phyloP scores from a whole-genome alignment of 176 grass and related monocot genomes.

The Tuctoria greenei region DNA sequence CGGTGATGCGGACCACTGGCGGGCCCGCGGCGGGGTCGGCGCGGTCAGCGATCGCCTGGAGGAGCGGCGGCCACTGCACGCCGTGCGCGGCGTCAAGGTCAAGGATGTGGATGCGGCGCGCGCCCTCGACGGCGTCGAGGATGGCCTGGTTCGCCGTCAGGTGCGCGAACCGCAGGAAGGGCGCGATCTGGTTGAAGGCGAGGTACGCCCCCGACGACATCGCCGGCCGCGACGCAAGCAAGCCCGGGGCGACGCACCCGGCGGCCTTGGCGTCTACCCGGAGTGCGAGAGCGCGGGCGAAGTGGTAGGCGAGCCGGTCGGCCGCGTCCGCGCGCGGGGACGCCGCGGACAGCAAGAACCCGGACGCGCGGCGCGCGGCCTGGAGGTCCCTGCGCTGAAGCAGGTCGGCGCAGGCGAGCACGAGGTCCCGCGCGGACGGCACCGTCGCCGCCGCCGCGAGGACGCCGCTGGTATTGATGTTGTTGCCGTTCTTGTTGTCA shows the following conservation, averaged over 20 bases:
- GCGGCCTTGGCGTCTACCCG: slow-evolving; percentile 35
- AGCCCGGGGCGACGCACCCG: not conserved
- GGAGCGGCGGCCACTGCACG: slow-evolving; percentile 88
- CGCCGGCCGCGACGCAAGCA: not conserved
- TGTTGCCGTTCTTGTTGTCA: slow-evolving; percentile 4
- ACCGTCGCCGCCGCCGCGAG: not conserved
- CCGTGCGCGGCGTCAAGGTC: slow-evolving; percentile 86
- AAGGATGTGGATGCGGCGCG: slow-evolving; percentile 78
- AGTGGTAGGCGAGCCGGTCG: slow-evolving; percentile 81
- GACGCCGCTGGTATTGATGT: not conserved
- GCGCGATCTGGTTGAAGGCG: slow-evolving; percentile 92
- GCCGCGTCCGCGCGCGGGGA: slow-evolving; percentile 65
- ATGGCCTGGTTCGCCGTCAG: slow-evolving; percentile 97
- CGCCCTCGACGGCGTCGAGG: slow-evolving; percentile 63
- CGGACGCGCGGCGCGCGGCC: slow-evolving; percentile 44
- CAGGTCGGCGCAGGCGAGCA: slow-evolving; percentile 70
- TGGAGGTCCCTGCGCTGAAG: slow-evolving; percentile 62
- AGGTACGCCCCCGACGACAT: slow-evolving; percentile 56
- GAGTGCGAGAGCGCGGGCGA: slow-evolving; percentile 66
- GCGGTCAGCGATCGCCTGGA: slow-evolving; percentile 74
- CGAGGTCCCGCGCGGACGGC: slow-evolving; percentile 54
- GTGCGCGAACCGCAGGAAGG: slow-evolving; percentile 90
- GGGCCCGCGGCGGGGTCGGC: slow-evolving; percentile 40
- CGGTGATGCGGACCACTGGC: slow-evolving; percentile 77
- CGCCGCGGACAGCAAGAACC: slow-evolving; percentile 50